Evolutionary conservation across 2,329 filamentous ascomycete species (phyloP), one percentile per base, ranked within the genome.

Genomic region (Cercospora canescens): DNA sequence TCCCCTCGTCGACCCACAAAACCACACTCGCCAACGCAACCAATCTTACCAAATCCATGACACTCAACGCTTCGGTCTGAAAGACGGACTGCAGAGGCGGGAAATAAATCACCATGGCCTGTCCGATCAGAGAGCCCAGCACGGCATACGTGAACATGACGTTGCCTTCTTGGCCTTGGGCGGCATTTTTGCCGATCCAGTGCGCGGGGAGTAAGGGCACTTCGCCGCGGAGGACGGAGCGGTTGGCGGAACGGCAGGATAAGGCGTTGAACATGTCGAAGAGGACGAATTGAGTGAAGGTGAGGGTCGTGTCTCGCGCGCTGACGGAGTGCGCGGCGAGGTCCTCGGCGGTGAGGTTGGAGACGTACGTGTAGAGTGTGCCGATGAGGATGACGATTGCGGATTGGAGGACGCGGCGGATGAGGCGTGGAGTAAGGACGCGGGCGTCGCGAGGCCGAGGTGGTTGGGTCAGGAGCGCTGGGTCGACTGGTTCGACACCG

Each of bases 231-330:
- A 99, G 86, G 5, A 99, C 85, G 11, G 92, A 96, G 79, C 98
- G 98, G 69, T 87, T 89, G 76, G 97, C 94, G 7, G 91, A 96
- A 56, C 95, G 92, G 80, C 95, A 99, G 16, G 92, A 90, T 24
- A 99, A 84, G 1, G 95, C 95, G 79, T 99, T 98, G 84, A 98
- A 97, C 95, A 99, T 99, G 83, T 99, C 95, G 79, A 98, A 99
- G 62, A 99, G 87, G 54, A 99, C 95, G 76, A 99, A 99, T 80
- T 94, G 97, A 6, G 95, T 99, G 77, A 99, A 99, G 0, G 95
- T 98, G 91, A 99, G 97, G 70, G 95, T 99, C 1, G 95, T 99
- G 80, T 99, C 95, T 72, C 96, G 93, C 58, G 92, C 92, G 1
- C 90, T 96, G 66, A 98, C 91, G 65, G 89, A 83, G 52, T 77